These are phyloP conservation scores for Ceratorhiza oryzae-sativae DNA, from an alignment of 1,284 basidiomycete species.

Conservation along the genomic window DNA sequence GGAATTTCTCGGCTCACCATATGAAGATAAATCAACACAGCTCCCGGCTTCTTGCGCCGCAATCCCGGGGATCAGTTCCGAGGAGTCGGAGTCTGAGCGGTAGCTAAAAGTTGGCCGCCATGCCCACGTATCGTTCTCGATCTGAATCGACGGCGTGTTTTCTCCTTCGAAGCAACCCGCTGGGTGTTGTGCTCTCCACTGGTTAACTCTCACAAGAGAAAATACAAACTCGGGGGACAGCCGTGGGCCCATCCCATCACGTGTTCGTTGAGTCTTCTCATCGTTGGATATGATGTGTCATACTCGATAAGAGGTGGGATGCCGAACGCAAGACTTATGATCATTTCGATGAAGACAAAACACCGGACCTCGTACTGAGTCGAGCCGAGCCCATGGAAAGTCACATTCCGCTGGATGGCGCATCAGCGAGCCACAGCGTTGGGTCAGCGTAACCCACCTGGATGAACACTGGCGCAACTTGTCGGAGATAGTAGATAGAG, in stretches of 20 bases:
- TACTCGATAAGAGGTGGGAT: conserved; percentile 21
- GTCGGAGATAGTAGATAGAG: not conserved
- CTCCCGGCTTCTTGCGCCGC: conserved; percentile 28
- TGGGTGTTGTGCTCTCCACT: conserved; percentile 11
- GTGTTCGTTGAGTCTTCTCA: not conserved
- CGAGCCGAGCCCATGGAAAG: conserved; percentile 9
- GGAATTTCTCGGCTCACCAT: conserved; percentile 3
- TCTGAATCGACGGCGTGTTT: not conserved
- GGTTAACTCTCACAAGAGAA: conserved; percentile 6
- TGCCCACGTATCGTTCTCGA: not conserved
- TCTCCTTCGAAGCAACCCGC: not conserved
- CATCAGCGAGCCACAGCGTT: not conserved
- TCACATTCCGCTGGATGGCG: not conserved
- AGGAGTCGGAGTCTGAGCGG: not conserved
- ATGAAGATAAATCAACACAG: conserved; percentile 20
- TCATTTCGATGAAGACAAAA: conserved; percentile 26
- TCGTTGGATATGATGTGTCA: not conserved
- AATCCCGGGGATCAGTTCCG: not conserved
- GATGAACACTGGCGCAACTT: conserved; percentile 2
- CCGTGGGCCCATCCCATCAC: conserved; percentile 23
- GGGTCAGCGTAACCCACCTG: conserved; percentile 6
- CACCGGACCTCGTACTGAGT: conserved; percentile 3
- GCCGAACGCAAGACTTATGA: conserved; percentile 13
- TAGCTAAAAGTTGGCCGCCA: not conserved
- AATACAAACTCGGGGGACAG: not conserved